Base-by-base conservation (phyloP, 768 basidiomycete species). In the Trametes cingulata region DNA sequence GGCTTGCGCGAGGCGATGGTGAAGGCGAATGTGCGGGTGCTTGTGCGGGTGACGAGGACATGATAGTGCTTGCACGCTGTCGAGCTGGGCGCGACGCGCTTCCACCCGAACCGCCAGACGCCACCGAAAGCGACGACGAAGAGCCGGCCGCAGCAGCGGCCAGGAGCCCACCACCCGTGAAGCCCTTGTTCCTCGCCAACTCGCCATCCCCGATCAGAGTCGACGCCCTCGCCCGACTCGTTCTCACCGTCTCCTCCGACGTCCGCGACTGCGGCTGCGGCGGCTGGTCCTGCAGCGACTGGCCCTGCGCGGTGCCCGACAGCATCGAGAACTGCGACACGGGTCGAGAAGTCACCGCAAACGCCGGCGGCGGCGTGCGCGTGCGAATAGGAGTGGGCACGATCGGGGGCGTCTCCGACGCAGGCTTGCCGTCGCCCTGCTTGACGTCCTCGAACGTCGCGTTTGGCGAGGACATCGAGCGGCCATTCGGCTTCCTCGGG, bases 341-440 rank as follows among this genome's bases (percentile, higher is more conserved):
- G 3, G 75, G 74, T 7, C 75, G 67, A 9, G 74, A 74, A 17
- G 73, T 74, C 15, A 76, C 75, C n/a, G 69, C 66, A 55, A 76
- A 76, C 13, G 74, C 62, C 3, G 75, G 69, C 0, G 69, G 69
- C 4, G 69, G 69, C 8, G 68, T 67, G 12, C 74, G 72, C 41
- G 70, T 66, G 17, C 73, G 69, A 17, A 74, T 72, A 2, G 69
- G 69, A 0, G 69, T 73, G 0, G 74, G 75, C 36, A 69, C 67
- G 52, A 74, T 73, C 35, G 68, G 72, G 22, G 54, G 67, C 20
- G 68, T 55, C 57, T 72, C 59, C 29, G 66, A 54, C 48, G 43
- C 62, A 51, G 15, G 57, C 52, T n/a, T 63, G 54, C 27, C 63
- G 62, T 61, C 63, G 3, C 65, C 51, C 43, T n/a, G 56, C 59